Base-by-base conservation (phyloP, 768 basidiomycete genomes). In the Mycena haematopus region DNA sequence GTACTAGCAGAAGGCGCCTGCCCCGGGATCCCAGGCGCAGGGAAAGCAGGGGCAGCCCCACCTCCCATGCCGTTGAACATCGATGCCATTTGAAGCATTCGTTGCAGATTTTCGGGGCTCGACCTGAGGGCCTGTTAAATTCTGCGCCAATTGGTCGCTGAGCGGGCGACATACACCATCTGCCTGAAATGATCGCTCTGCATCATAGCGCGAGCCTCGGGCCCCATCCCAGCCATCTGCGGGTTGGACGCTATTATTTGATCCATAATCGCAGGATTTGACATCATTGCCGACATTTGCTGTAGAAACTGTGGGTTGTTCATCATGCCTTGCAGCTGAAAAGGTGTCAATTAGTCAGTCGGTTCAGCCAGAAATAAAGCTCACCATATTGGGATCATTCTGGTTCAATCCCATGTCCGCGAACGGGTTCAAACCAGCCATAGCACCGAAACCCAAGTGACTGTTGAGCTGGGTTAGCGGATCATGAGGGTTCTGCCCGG, bases 301-400 rank as follows among this genome's bases (percentile, higher is more conserved):
- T 92, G 86, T 42, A 95, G 74, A 68, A 96, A 95, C 65, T 92
- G 83, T 1, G 92, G 92, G 19, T 86, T 89, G 70, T 90, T 87
- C 82, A 97, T 84, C 91, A 98, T 89, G 29, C 80, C 80, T 72
- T 94, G 89, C 75, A 96, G 79, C 91, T 94, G 69, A 8, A 7
- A 38, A 51, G 14, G 56, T 25, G 42, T 29, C 25, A 17, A 60
- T 66, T 45, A 55, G 51, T 33, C 15, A 62, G 60, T 60, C 13
- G n/a, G 9, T 25, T 25, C 29, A 58, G n/a, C 31, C 7, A 49
- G 29, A 31, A 62, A 22, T 56, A 10, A 44, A 17, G 77, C 85
- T 66, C 62, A 93, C 94, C 87, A 96, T 92, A 73, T 98, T 97
- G 0, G 96, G 96, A 73, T 98, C 96, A 68, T 92, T 93, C 5